A percentile compares a stretch with the other conserved stretches of the same genome.
Evolutionary conservation across 2,329 filamentous ascomycete species (phyloP).

Genomic region (Ascochyta lentis): DNA sequence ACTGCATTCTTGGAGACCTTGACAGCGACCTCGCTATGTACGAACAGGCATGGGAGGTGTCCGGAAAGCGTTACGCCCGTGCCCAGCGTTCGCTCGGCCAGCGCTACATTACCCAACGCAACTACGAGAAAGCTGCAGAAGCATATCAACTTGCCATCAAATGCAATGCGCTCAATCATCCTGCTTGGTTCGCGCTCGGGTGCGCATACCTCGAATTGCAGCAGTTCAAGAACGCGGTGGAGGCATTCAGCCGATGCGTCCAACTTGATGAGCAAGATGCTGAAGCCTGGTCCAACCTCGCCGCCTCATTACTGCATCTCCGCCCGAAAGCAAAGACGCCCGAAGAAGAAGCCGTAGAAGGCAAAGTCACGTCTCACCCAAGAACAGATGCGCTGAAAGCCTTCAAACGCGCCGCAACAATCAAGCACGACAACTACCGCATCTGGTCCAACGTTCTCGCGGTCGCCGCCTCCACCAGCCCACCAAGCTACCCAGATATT

Average conservation of each 20-base stretch:
- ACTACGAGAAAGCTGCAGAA: constrained; percentile 73
- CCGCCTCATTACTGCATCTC: constrained; percentile 77
- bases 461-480: constrained; percentile 77
- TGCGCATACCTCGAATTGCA: constrained; percentile 83
- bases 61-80: constrained; percentile 78
- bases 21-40: constrained; percentile 78
- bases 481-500: constrained; percentile 77
- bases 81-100: constrained; percentile 89
- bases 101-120: constrained; percentile 70
- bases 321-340: constrained; percentile 56
- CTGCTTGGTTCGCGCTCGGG: constrained; percentile 88
- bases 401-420: constrained; percentile 82
- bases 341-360: constrained; percentile 36
- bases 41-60: constrained; percentile 86
- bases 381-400: constrained; percentile 79
- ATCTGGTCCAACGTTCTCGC: constrained; percentile 98
- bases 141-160: constrained; percentile 80
- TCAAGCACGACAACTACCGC: constrained; percentile 85
- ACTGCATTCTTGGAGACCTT: constrained; percentile 92
- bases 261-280: constrained; percentile 87
- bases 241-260: constrained; percentile 84
- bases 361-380: constrained; percentile 49
- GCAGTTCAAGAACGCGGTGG: constrained; percentile 77
- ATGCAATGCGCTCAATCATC: constrained; percentile 80
- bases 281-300: constrained; percentile 93